Conservation (phyloP, 768 basidiomycete species). For the Kwoniella europaea region DNA sequence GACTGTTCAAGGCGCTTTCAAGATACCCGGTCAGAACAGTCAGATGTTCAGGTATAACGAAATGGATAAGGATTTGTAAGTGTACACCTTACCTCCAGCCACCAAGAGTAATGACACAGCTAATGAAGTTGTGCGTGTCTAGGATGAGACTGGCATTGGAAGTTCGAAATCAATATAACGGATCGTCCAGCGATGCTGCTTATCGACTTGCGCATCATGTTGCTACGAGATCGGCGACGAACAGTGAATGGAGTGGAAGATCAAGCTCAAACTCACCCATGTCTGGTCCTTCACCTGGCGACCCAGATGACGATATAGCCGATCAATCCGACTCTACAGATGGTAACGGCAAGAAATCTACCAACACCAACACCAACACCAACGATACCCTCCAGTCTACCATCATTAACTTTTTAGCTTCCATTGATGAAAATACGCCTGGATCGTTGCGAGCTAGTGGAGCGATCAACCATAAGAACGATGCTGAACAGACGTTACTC, state of each 20-base stretch:
- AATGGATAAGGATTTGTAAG: slow-evolving; percentile 48
- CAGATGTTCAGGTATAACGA: slow-evolving; percentile 44
- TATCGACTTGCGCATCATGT: slow-evolving; percentile 47
- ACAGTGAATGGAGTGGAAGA: slow-evolving; percentile 40
- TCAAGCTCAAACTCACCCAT: slow-evolving; percentile 38
- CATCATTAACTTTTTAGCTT: slow-evolving; percentile 77
- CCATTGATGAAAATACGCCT: slow-evolving; percentile 66
- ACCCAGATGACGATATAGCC: slow-evolving; percentile 22
- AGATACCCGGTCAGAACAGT: slow-evolving; percentile 20
- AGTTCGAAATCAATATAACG: slow-evolving; percentile 45
- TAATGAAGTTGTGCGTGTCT: too few species aligned
- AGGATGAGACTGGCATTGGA: slow-evolving; percentile 48
- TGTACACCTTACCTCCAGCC: neutral
- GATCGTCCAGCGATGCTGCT: slow-evolving; percentile 42
- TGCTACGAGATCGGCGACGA: slow-evolving; percentile 27
- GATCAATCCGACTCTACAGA: slow-evolving; percentile 16
- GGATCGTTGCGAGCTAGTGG: slow-evolving; percentile 62
- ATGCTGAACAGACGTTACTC: slow-evolving; percentile 80
- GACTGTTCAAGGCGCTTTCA: slow-evolving; percentile 76
- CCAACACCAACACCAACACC: slow-evolving; percentile 47
- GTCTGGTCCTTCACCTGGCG: slow-evolving; percentile 47
- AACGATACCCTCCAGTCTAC: slow-evolving; percentile 67
- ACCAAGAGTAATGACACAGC: too few species aligned
- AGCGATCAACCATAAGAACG: slow-evolving; percentile 73
- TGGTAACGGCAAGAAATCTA: neutral